Percentiles rank a stretch among this genome's conserved stretches.
Conservation (phyloP, 2,329 filamentous ascomycete species). For the Fusarium sp. region DNA sequence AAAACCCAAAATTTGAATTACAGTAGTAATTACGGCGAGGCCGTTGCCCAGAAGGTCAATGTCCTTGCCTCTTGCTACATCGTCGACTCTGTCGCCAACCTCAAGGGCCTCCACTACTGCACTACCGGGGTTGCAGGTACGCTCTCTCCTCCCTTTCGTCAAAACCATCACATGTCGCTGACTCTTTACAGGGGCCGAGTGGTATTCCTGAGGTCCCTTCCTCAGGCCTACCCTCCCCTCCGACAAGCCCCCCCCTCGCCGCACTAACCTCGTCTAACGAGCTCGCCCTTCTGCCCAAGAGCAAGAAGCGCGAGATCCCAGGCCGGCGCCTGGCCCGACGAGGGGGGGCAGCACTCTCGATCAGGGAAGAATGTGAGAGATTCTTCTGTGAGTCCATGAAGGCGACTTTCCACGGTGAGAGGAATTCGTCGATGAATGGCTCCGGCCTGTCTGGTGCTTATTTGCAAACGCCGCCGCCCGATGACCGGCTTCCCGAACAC, state of each 20-base stretch:
- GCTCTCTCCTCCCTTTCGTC: conserved; percentile 42
- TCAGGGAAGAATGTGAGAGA: conserved; percentile 99
- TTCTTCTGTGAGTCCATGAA: conserved; percentile 98
- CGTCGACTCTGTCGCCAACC: conserved; percentile 77
- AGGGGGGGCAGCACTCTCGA: conserved; percentile 95
- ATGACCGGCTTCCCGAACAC: conserved; percentile 56
- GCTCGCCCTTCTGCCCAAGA: conserved; percentile 72
- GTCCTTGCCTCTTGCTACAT: conserved; percentile 94
- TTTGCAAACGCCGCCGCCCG: conserved; percentile 66
- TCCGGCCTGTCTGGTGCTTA: conserved; percentile 87
- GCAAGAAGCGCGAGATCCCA: conserved; percentile 58
- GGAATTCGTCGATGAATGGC: conserved; percentile 79
- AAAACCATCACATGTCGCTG: conserved; percentile 9
- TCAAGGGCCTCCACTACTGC: conserved; percentile 94
- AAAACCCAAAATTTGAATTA: conserved; percentile 75
- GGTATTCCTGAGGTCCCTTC: conserved; percentile 94
- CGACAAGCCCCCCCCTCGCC: conserved; percentile 90
- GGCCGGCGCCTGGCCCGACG: conserved; percentile 63
- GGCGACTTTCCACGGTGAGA: conserved; percentile 96
- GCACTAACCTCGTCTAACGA: conserved; percentile 76
- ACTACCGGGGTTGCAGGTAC: conserved; percentile 87
- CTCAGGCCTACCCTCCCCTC: conserved; percentile 86
- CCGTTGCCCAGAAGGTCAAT: conserved; percentile 73
- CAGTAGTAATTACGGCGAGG: conserved; percentile 83
- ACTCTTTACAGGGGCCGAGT: conserved; percentile 76